Conservation (phyloP, 2,329 filamentous ascomycete species). For the Huntiella abstrusa region DNA sequence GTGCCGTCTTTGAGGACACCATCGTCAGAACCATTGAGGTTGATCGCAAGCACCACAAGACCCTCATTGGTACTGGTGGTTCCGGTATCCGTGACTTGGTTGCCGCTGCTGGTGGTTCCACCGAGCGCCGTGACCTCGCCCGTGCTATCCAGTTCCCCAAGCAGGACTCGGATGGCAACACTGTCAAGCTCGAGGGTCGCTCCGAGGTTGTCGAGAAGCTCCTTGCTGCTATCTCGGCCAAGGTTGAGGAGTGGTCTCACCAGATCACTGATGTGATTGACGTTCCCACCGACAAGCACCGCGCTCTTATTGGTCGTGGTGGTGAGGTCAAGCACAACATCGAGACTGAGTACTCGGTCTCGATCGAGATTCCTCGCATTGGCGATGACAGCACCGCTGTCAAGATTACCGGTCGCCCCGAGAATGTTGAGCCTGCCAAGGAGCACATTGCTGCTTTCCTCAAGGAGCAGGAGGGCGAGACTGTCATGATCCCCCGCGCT, state of each 20-base stretch:
- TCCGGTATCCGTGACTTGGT: constrained; percentile 72
- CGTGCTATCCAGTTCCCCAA: constrained; percentile 91
- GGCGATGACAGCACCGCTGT: constrained; percentile 68
- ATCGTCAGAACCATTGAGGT: constrained; percentile 68
- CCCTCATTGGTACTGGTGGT: constrained; percentile 78
- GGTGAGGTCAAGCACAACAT: constrained; percentile 73
- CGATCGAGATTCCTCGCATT: constrained; percentile 80
- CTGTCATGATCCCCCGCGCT: constrained; percentile 61
- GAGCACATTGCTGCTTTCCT: constrained; percentile 60
- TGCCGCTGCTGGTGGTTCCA: constrained; percentile 69
- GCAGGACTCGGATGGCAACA: constrained; percentile 61
- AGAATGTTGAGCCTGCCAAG: constrained; percentile 70
- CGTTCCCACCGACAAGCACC: constrained; percentile 76
- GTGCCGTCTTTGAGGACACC: constrained; percentile 76
- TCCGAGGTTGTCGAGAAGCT: constrained; percentile 78
- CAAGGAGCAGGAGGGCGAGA: constrained; percentile 78
- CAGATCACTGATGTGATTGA: constrained; percentile 65
- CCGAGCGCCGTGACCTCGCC: constrained; percentile 64
- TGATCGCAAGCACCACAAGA: constrained; percentile 85
- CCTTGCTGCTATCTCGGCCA: constrained; percentile 57
- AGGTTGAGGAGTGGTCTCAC: constrained; percentile 67
- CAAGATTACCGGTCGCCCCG: constrained; percentile 64
- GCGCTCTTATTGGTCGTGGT: constrained; percentile 75
- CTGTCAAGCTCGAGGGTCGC: constrained; percentile 76
- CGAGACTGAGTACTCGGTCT: constrained; percentile 70